Conservation (phyloP, 2,329 filamentous ascomycete genomes). For the Arthrobotrys musiformis region DNA sequence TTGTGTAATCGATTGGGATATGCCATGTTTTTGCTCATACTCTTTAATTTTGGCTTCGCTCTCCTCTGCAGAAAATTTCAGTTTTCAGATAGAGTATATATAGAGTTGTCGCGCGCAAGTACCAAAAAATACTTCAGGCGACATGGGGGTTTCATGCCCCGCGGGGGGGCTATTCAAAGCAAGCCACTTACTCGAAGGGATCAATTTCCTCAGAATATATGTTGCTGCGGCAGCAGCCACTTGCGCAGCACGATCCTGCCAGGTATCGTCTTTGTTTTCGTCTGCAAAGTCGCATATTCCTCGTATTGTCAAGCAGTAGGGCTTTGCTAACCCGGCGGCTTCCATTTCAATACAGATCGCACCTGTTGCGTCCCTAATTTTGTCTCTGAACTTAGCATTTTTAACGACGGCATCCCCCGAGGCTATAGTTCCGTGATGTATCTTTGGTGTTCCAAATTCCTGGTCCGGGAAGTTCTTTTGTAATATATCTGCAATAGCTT, state of each 20-base stretch:
- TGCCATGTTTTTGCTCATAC: no score
- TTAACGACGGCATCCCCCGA: not conserved
- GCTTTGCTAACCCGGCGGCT: not conserved
- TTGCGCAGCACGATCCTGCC: not conserved
- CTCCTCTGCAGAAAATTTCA: not conserved
- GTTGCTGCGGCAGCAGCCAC: not conserved
- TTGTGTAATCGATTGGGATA: no score
- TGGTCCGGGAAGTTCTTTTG: not conserved
- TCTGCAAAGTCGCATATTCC: not conserved
- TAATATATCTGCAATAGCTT: not conserved
- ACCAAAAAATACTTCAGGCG: no score
- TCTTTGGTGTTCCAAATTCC: not conserved
- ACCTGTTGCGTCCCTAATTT: not conserved
- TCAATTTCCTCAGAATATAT: not conserved
- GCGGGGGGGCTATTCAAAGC: not conserved
- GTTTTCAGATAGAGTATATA: not conserved
- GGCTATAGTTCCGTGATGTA: conserved; percentile 2
- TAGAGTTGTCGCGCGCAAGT: not conserved
- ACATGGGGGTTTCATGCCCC: no score
- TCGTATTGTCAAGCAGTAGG: not conserved
- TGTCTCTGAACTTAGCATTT: not conserved
- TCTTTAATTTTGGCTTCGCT: no score
- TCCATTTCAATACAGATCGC: conserved; percentile 4
- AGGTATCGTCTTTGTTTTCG: not conserved
- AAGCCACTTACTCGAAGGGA: not conserved